These are phyloP conservation scores for Rosellinia necatrix DNA, from an alignment of 2,329 filamentous ascomycete genomes.

Conservation along the genomic window DNA sequence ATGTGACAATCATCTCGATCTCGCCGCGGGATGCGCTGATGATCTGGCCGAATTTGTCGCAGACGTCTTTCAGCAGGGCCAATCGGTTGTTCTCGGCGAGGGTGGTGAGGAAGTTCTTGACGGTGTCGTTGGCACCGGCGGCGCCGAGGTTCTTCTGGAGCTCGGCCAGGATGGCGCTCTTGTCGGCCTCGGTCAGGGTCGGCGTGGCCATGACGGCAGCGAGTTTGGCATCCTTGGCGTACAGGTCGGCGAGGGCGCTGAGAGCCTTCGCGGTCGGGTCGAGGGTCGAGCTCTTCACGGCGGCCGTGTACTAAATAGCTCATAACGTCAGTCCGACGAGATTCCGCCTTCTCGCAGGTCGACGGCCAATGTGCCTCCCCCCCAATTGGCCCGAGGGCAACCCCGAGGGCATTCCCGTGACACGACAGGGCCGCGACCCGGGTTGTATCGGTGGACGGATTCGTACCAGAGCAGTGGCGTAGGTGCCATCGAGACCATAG, in stretches of 20 bases:
- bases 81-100: slow-evolving; percentile 97
- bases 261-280: slow-evolving; percentile 85
- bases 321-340: slow-evolving; percentile 41
- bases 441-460: slow-evolving; percentile 35
- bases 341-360: slow-evolving; percentile 7
- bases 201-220: slow-evolving; percentile 75
- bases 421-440: slow-evolving; percentile 4
- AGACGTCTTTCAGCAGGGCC: slow-evolving; percentile 77
- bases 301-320: slow-evolving; percentile 85
- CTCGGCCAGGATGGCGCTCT: slow-evolving; percentile 83
- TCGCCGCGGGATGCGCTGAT: slow-evolving; percentile 91
- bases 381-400: slow-evolving; percentile 5
- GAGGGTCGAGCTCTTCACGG: slow-evolving; percentile 83
- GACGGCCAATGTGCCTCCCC: background rate
- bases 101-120: slow-evolving; percentile 92
- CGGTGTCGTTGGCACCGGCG: slow-evolving; percentile 71
- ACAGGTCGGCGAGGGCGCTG: slow-evolving; percentile 68
- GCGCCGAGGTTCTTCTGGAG: slow-evolving; percentile 80
- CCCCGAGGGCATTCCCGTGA: background rate
- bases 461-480: slow-evolving; percentile 97
- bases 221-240: slow-evolving; percentile 86
- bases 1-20: slow-evolving; percentile 90
- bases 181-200: slow-evolving; percentile 78
- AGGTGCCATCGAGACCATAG: slow-evolving; percentile 96
- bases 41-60: slow-evolving; percentile 83